These are phyloP conservation scores for Papiliotrema flavescens DNA, from an alignment of 1,284 basidiomycete species.

Conservation along the genomic window DNA sequence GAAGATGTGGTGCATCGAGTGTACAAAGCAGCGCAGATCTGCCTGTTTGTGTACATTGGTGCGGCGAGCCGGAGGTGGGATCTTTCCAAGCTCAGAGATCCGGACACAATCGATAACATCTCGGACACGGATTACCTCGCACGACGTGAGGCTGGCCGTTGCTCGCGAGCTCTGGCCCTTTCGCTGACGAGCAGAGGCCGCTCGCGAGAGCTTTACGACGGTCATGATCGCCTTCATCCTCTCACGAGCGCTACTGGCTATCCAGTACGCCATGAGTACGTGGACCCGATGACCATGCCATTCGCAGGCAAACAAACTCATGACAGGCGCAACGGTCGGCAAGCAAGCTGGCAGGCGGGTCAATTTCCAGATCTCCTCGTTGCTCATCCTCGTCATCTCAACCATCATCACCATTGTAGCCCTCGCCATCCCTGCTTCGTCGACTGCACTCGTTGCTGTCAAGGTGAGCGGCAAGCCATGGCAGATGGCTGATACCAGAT, in stretches of 20 bases:
- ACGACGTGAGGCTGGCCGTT: not conserved
- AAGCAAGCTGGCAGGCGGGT: not conserved
- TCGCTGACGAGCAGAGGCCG: slow-evolving; percentile 5
- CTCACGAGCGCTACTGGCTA: slow-evolving; percentile 14
- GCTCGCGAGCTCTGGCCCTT: not conserved
- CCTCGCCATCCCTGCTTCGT: not conserved
- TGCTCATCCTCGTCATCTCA: not conserved
- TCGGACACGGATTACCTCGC: not conserved
- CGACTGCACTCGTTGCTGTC: not conserved
- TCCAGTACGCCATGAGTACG: slow-evolving; percentile 25
- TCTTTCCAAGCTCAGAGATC: slow-evolving; percentile 13
- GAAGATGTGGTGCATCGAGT: slow-evolving; percentile 30
- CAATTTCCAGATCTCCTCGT: not conserved
- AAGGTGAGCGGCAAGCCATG: no score
- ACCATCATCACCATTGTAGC: not conserved
- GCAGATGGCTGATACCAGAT: no score
- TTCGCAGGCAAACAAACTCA: not conserved
- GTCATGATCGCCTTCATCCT: slow-evolving; percentile 19
- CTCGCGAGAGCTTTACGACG: slow-evolving; percentile 21
- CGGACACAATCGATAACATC: not conserved
- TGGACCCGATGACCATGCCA: no score
- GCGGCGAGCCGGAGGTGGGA: slow-evolving; percentile 32
- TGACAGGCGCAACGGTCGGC: not conserved
- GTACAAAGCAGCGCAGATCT: slow-evolving; percentile 27
- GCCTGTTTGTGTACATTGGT: slow-evolving; percentile 32